Base-by-base conservation (phyloP, 2,329 filamentous ascomycete species). In the Colletotrichum sansevieriae region DNA sequence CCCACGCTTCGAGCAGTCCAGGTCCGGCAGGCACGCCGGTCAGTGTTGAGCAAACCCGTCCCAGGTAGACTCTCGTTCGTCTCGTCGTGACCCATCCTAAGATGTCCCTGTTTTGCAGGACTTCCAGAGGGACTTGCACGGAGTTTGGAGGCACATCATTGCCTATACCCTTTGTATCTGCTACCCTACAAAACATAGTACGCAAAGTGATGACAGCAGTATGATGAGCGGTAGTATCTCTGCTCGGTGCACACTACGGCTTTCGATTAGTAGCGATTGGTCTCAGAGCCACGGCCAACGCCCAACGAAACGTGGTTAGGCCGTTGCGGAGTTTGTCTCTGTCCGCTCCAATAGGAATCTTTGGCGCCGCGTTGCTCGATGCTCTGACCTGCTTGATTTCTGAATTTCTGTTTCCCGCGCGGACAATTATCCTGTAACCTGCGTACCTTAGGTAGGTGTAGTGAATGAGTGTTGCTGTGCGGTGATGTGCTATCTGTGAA, bases 21-120 rank as follows among this genome's bases (percentile, higher is more conserved):
- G 61, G 65, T 33, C 59, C 65, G 65, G 44, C 65, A 63, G 52
- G 65, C 65, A 67, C 65, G 56, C 55, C 44, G 65, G 52, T 39
- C 51, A 41, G 22, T 25, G 49, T 12, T 51, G 22, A 6, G 22
- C 35, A 29, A 49, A 35, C 58, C 0, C 22, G 11, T 52, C 8
- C 22, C 49, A 67, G 64, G 64, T 58, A 63, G 41, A 41, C 5
- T 51, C 35, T 62, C 59, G 52, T 58, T 64, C 35, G 33, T 22
- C 49, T 39, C 18, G 47, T 65, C 55, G 56, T 65, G 47, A 65
- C 56, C 56, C 22, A 33, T 39, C 29, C 56, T 18, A 29, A 41
- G 15, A 18, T 18, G 22, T 62, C 29, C 25, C 43, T 67, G 37
- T 35, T 57, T 47, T 54, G 29, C 12, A 10, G 8, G 33, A 52